A percentile compares a stretch with the other conserved stretches of the same genome.
phyloP scores from a whole-genome alignment of 208 protist genomes.

The Trypanosoma melophagium region DNA sequence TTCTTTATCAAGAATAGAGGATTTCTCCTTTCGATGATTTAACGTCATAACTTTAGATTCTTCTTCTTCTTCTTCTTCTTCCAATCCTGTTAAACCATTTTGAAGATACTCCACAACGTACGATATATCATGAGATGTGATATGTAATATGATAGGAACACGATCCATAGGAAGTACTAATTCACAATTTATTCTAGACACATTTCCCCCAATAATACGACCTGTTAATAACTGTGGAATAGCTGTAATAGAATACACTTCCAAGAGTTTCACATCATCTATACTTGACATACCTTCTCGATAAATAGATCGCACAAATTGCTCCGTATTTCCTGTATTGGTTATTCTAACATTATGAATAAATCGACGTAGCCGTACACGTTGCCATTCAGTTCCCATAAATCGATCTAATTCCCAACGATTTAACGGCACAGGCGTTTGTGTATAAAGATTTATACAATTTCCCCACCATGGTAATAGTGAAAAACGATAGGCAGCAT shows the following conservation, averaged over 20 bases:
- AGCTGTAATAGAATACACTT: conserved; percentile 30
- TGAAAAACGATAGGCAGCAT: conserved; percentile 32
- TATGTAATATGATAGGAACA: conserved; percentile 21
- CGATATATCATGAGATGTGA: conserved; percentile 26
- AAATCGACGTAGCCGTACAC: conserved; percentile 30
- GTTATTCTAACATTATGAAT: conserved; percentile 22
- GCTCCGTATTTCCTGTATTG: not conserved
- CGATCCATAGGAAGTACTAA: conserved; percentile 36
- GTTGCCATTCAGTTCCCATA: conserved; percentile 34
- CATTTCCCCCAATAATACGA: not conserved
- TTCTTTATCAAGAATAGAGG: conserved; percentile 3
- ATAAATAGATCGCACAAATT: conserved; percentile 14
- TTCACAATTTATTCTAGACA: conserved; percentile 20
- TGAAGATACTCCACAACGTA: conserved; percentile 24
- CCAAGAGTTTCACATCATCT: conserved; percentile 30
- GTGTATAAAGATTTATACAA: conserved; percentile 20
- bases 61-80: not conserved
- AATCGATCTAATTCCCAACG: conserved; percentile 36
- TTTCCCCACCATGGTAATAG: conserved; percentile 36
- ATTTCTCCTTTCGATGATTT: not conserved
- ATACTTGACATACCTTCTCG: not conserved
- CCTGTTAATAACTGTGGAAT: conserved; percentile 25
- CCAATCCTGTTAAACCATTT: not conserved
- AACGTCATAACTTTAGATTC: too few species aligned
- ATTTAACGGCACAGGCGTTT: conserved; percentile 15